Evolutionary conservation across 2,329 filamentous ascomycete species (phyloP), one percentile per base, ranked within the genome.

Genomic region (Trichophyton schoenleinii): DNA sequence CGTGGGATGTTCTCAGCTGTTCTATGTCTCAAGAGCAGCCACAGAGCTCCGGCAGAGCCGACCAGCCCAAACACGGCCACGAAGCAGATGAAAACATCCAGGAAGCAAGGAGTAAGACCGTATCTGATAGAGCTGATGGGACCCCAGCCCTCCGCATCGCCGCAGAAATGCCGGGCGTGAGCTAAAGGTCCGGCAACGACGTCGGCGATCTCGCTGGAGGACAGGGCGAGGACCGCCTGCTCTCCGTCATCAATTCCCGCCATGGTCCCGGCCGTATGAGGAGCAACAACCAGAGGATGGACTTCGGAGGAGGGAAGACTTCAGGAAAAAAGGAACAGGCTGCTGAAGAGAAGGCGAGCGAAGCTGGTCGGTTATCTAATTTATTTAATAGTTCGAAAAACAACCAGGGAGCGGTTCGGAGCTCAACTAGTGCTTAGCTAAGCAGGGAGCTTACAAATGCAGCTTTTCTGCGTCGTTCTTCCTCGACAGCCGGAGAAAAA

Each of bases 21-120:
- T 70, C 85, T 87, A 74, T 83, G 88, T 67, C 80, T 84, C 61
- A 91, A 73, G 59, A 97, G 79, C 78, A 89, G 89, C 84, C 87
- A 92, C 48, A 95, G 77, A 34, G 92, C 90, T 53, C 85, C 80
- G 6, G 85, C 80, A 62, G 94, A 94, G 65, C 87, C 81, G 25
- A 96, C 61, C 25, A 96, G 79, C 15, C 92, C 91, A 77, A 87
- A 95, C 13, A 80, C 80, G 7, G 89, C 89, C 31, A 96, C 88
- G 1, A 81, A 77, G 38, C 88, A 84, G 63, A 97, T 83, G 84
- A 89, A 91, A 22, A 95, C 83, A 72, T 99, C 95, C 69, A 97
- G 85, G 72, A 99, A 99, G 78, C 94, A 99, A 46, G 94, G 92
- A 15, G 94, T 97, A 70, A 99, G 91, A 77, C 99, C 94, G 75